These are phyloP conservation scores for Falciphora oryzae DNA, from an alignment of 2,329 filamentous ascomycete genomes.

Conservation along the genomic window DNA sequence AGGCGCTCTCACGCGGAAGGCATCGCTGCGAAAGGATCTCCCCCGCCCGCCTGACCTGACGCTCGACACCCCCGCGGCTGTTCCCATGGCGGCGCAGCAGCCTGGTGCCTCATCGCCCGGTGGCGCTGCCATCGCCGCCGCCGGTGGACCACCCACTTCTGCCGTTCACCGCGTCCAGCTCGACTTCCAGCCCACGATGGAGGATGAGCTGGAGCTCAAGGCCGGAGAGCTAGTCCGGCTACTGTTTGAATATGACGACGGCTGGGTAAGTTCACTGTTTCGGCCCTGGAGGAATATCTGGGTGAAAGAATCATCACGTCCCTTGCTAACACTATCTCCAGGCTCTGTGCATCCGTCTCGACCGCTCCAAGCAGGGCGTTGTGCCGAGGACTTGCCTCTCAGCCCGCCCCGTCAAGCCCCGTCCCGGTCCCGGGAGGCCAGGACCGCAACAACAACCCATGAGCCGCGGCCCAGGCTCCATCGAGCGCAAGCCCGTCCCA, in stretches of 20 bases:
- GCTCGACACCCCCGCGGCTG: slow-evolving; percentile 27
- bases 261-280: slow-evolving; percentile 66
- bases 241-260: slow-evolving; percentile 95
- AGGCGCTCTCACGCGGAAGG: slow-evolving; percentile 41
- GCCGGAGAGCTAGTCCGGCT: slow-evolving; percentile 82
- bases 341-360: slow-evolving; percentile 87
- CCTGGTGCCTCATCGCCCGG: slow-evolving; percentile 39
- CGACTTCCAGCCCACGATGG: slow-evolving; percentile 88
- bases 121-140: slow-evolving; percentile 56
- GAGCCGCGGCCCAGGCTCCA: slow-evolving; percentile 26
- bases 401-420: slow-evolving; percentile 83
- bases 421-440: slow-evolving; percentile 44
- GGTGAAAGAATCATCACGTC: neutral
- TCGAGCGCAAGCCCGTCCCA: slow-evolving; percentile 51
- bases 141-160: slow-evolving; percentile 51
- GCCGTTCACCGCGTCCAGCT: slow-evolving; percentile 88
- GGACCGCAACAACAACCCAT: slow-evolving; percentile 2
- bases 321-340: slow-evolving; percentile 33
- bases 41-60: slow-evolving; percentile 51
- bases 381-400: slow-evolving; percentile 91
- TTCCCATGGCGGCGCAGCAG: neutral
- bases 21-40: slow-evolving; percentile 49
- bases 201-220: slow-evolving; percentile 79
- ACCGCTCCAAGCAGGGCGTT: slow-evolving; percentile 88
- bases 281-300: neutral